Base-by-base conservation (phyloP, 768 basidiomycete species). In the Rhizopogon vinicolor region DNA sequence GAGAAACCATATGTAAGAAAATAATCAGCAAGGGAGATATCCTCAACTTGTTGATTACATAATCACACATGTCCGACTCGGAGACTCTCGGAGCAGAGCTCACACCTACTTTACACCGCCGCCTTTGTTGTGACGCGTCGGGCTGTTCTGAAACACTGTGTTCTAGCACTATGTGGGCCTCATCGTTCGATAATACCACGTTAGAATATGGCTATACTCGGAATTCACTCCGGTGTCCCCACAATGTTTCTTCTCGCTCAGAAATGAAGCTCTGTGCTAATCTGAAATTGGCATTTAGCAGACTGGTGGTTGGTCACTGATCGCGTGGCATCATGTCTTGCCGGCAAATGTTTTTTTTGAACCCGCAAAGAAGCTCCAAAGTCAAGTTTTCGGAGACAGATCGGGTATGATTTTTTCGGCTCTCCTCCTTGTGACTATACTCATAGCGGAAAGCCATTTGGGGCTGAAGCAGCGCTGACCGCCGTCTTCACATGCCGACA, bases 221-320 rank as follows among this genome's bases (percentile, higher is more conserved):
- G 22, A 43, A 42, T 5, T 41, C 51, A 37, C 29, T 14, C 16
- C n/a, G 40, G 40, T 31, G 7, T 9, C 10, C 7, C 8, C 40
- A 41, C 31, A 37, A 7, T 25, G 22, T 31, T 9, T 42, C 53
- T 53, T 53, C 53, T 53, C 53, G 45, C 53, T 54, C 53, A 18
- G 40, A 54, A 46, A 48, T 31, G n/a, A 16, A 45, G n/a, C 5
- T 19, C 5, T 14, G 45, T 2, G 18, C 45, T 46, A 46, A 18
- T 46, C 45, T 46, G 18, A 19, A 46, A 46, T 33, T 19, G 45
- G 45, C 12, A 46, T 31, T 31, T 45, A 44, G 13, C 44, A 29
- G 8, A 28, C 44, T 29, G 14, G 2, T 5, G 31, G 44, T 31
- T 6, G 44, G 45, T 25, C 28, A 29, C 46, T 33, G 31, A 37